Percentiles rank a stretch among this genome's conserved stretches.
phyloP scores from a whole-genome alignment of 176 grass and related monocot species.

The Cenchrus fungigraminus region DNA sequence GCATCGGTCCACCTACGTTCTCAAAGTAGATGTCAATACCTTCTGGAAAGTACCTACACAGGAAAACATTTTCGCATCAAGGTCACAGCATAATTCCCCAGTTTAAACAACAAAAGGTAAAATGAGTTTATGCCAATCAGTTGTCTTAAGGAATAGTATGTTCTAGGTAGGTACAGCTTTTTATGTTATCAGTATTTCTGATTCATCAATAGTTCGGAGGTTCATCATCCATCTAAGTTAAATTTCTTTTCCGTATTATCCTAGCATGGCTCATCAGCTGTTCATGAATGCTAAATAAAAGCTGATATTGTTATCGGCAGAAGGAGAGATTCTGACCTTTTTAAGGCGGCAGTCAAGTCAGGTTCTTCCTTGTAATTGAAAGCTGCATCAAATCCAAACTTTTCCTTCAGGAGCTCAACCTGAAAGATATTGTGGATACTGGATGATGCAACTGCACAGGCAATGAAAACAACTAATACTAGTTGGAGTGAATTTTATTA shows the following conservation, averaged over 20 bases:
- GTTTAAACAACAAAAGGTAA: background rate
- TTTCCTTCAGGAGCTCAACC: slow-evolving; percentile 85
- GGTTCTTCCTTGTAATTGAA: slow-evolving; percentile 95
- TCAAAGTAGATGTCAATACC: slow-evolving; percentile 94
- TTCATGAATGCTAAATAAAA: background rate
- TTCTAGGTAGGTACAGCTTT: background rate
- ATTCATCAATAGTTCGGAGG: background rate
- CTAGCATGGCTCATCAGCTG: background rate
- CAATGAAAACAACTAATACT: background rate
- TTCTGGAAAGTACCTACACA: slow-evolving; percentile 57
- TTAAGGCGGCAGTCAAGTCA: slow-evolving; percentile 67
- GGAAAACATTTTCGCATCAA: background rate
- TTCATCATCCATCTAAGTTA: background rate
- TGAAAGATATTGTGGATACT: slow-evolving; percentile 21
- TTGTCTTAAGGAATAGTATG: background rate
- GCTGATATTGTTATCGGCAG: background rate
- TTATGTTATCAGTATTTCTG: background rate
- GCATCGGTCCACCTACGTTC: slow-evolving; percentile 71
- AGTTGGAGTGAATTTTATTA: background rate
- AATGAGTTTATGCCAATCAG: background rate
- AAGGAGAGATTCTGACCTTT: slow-evolving; percentile 36
- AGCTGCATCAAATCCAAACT: slow-evolving; percentile 77
- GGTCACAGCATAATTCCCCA: background rate
- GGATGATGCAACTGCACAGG: background rate
- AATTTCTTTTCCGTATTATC: background rate